Evolutionary conservation across 2,329 filamentous ascomycete species (phyloP).

Genomic region (Colletotrichum sp.): DNA sequence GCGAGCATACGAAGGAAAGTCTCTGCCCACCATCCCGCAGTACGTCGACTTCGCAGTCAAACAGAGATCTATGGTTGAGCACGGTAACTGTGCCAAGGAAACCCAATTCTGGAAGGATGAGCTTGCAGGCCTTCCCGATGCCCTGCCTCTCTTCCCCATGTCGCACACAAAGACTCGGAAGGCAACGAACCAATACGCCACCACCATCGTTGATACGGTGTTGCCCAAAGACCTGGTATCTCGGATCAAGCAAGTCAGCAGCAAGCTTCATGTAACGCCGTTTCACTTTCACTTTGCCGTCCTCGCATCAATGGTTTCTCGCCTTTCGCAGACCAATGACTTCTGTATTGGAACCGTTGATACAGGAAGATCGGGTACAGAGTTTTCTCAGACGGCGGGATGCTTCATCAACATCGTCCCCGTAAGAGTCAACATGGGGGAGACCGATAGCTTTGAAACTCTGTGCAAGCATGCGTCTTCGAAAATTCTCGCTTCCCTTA

Average conservation of each 20-base stretch:
- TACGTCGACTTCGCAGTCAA: conserved; percentile 38
- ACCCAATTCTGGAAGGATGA: conserved; percentile 37
- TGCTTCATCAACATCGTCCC: conserved; percentile 55
- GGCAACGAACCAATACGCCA: neutral
- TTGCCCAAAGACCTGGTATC: neutral
- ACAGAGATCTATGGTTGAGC: conserved; percentile 32
- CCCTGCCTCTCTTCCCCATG: conserved; percentile 39
- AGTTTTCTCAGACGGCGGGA: conserved; percentile 43
- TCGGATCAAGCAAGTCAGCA: neutral
- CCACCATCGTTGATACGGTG: neutral
- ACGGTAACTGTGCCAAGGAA: conserved; percentile 30
- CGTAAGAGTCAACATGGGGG: conserved; percentile 38
- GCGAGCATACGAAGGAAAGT: conserved; percentile 40
- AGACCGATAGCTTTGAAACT: neutral
- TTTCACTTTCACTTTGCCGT: conserved; percentile 54
- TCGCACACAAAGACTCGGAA: neutral
- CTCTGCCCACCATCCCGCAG: conserved; percentile 30
- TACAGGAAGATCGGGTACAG: conserved; percentile 39
- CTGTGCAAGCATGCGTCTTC: neutral
- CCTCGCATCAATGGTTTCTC: conserved; percentile 24
- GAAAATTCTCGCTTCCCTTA: conserved; percentile 37
- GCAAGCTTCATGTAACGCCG: conserved; percentile 5
- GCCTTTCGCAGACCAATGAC: conserved; percentile 28
- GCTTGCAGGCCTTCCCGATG: conserved; percentile 24
- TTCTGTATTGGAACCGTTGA: conserved; percentile 55